Base-by-base conservation (phyloP, 345 rosid species). In the Eucalyptus erythrocorys region DNA sequence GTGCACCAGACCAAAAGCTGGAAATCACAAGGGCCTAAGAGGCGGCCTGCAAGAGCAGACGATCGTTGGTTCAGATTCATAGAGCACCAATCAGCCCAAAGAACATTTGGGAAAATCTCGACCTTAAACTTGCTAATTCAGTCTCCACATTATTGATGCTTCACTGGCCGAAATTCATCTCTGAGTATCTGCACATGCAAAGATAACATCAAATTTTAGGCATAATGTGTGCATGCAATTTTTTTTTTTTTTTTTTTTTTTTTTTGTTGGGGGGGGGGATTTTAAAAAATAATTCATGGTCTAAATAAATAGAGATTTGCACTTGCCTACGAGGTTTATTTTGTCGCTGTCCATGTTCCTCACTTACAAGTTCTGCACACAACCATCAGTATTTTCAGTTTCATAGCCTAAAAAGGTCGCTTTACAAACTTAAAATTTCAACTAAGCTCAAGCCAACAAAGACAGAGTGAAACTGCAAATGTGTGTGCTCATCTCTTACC, bases 81-180 rank as follows among this genome's bases (percentile, higher is more conserved):
- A 87, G 89, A 89, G 66, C 87, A 48, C 90, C 89, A 64, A 85
- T 87, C 87, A 30, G 24, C 86, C 19, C 89, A 93, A 85, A 86
- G 86, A 82, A 80, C 86, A 76, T 86, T 48, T 48, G 88, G 43
- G 89, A 53, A 86, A 79, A 90, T 85, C 84, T 91, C 76, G 79
- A 94, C 95, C 94, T 93, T 91, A 87, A 87, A 89, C 90, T 87
- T 91, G 90, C 91, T 91, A 92, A 90, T 90, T 90, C 88, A 87
- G 91, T 76, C 90, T 81, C 90, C 86, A 88, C 87, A 88, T 37
- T 76, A 22, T 88, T 89, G 90, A 93, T 43, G 88, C 91, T 93
- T 93, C 93, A 92, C 94, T 94, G 94, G 93, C 95, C 92, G 93
- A 93, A 96, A 89, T 93, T 95, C 98, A 96, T 96, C 89, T 94